Conservation (phyloP, 768 basidiomycete species). For the Lactarius vividus region DNA sequence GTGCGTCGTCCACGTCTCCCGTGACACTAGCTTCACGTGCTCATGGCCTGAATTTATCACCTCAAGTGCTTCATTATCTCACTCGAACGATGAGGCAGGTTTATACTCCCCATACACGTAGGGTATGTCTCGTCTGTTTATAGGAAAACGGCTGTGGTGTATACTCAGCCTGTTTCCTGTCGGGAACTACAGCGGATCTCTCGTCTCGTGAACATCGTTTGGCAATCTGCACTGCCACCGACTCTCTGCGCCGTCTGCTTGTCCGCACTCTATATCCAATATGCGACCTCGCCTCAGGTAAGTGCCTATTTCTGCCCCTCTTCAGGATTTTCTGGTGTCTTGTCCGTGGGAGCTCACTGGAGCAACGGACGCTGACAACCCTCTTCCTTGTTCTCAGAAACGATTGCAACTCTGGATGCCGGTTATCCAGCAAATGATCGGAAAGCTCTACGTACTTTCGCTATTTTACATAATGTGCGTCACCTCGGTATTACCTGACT, state of each 20-base stretch:
- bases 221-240: constrained; percentile 17
- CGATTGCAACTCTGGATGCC: background rate
- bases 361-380: background rate
- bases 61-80: background rate
- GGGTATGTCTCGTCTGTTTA: too few species aligned
- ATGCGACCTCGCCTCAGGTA: background rate
- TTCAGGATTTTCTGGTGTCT: background rate
- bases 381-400: background rate
- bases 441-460: constrained; percentile 19
- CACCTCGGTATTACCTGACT: too few species aligned
- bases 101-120: background rate
- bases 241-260: constrained; percentile 9
- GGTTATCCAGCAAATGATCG: background rate
- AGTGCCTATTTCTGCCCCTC: background rate
- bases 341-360: background rate
- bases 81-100: background rate
- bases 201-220: constrained; percentile 6
- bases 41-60: background rate
- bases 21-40: background rate
- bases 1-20: background rate
- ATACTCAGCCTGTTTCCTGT: too few species aligned
- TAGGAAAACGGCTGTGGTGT: too few species aligned
- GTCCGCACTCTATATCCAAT: background rate
- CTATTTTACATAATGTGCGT: constrained; percentile 14
- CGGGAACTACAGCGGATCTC: background rate